phyloP scores from a whole-genome alignment of 345 rosid species.

The Camelina hispida region DNA sequence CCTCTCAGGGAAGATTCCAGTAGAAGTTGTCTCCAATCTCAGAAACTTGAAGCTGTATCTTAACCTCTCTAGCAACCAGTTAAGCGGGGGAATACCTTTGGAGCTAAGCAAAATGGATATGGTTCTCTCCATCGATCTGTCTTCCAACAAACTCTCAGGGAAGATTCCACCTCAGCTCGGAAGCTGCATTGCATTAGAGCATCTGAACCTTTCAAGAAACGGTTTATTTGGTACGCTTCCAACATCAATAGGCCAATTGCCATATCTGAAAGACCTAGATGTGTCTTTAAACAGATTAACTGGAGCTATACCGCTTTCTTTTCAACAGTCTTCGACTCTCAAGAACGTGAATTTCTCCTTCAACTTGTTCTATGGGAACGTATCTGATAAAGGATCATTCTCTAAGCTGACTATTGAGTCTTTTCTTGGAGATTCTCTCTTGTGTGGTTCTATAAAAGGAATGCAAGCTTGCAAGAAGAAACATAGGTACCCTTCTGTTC shows the following conservation, averaged over 20 bases:
- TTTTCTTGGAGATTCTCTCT: slow-evolving; percentile 66
- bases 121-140: slow-evolving; percentile 87
- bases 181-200: slow-evolving; percentile 88
- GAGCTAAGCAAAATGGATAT: slow-evolving; percentile 97
- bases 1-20: slow-evolving; percentile 70
- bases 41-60: slow-evolving; percentile 83
- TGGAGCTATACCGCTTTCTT: slow-evolving; percentile 66
- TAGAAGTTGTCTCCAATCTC: slow-evolving; percentile 63
- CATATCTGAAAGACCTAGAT: slow-evolving; percentile 70
- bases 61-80: slow-evolving; percentile 78
- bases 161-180: slow-evolving; percentile 75
- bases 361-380: slow-evolving; percentile 70
- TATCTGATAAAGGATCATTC: slow-evolving; percentile 70
- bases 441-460: slow-evolving; percentile 80
- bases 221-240: slow-evolving; percentile 65
- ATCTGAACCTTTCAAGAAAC: slow-evolving; percentile 76
- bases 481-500: slow-evolving; percentile 44
- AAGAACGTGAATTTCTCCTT: slow-evolving; percentile 71
- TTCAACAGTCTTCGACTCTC: slow-evolving; percentile 67
- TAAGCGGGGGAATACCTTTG: slow-evolving; percentile 67
- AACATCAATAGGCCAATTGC: slow-evolving; percentile 67
- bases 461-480: slow-evolving; percentile 67
- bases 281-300: slow-evolving; percentile 67
- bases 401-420: slow-evolving; percentile 62
- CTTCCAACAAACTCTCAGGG: slow-evolving; percentile 74